These are phyloP conservation scores for Ustilago esculenta DNA, from an alignment of 1,284 basidiomycete genomes.

Conservation along the genomic window DNA sequence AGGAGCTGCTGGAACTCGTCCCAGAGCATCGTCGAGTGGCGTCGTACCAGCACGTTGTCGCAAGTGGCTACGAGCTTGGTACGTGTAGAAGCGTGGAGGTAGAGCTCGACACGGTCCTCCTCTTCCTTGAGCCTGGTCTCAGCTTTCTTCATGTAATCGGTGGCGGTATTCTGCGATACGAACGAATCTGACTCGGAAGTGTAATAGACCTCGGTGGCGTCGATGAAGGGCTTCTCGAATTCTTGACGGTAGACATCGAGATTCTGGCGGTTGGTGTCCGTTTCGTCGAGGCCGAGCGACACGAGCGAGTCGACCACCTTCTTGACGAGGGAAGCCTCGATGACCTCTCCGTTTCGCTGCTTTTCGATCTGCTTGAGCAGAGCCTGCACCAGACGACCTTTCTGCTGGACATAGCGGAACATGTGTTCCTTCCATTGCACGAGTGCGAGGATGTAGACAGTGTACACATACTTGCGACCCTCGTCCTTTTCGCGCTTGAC, in stretches of 20 bases:
- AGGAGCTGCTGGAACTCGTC: conserved; percentile 92
- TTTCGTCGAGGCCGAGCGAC: conserved; percentile 90
- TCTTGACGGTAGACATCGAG: conserved; percentile 93
- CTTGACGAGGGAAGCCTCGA: conserved; percentile 93
- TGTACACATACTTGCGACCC: conserved; percentile 92
- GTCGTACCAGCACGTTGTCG: conserved; percentile 89
- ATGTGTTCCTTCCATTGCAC: conserved; percentile 95
- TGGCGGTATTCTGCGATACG: conserved; percentile 87
- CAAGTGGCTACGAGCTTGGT: conserved; percentile 80
- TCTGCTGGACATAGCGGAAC: conserved; percentile 83
- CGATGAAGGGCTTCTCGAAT: conserved; percentile 89
- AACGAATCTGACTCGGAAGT: conserved; percentile 88
- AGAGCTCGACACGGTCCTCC: conserved; percentile 92
- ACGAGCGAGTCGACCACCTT: conserved; percentile 95
- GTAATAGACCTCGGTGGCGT: conserved; percentile 90
- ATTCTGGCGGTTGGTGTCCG: conserved; percentile 88
- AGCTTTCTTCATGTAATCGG: conserved; percentile 96
- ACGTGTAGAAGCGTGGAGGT: conserved; percentile 76
- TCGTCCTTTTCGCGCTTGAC: conserved; percentile 98
- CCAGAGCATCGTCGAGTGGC: conserved; percentile 87
- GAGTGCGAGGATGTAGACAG: conserved; percentile 93
- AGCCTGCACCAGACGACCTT: conserved; percentile 84
- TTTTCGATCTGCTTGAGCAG: conserved; percentile 88
- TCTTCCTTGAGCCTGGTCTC: conserved; percentile 92
- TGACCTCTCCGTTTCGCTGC: conserved; percentile 91